Base-by-base conservation (phyloP, 257 asterid genomes). In the Solanum bulbocastanum region DNA sequence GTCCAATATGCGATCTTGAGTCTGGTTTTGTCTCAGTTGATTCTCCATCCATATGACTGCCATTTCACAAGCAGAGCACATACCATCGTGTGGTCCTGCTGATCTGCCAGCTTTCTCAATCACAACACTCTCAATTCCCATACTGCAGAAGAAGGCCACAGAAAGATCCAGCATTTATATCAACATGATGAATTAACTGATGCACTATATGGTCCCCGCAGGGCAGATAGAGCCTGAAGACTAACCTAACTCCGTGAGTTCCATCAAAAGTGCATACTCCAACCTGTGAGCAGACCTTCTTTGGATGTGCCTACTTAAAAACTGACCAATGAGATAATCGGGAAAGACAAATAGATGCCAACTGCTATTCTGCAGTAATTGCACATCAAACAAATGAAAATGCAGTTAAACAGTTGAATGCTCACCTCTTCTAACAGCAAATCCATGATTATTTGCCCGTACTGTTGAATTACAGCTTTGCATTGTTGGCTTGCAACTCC, bases 401-500 rank as follows among this genome's bases (percentile, higher is more conserved):
- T 20, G 44, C 62, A 60, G 39, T 18, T 20, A 56, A 27, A 86
- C 46, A 65, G 69, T 18, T 30, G 33, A 87, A 27, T 62, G 27
- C 33, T 11, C 87, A 97, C 99, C 98, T 97, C 95, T 1, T 93
- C 82, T 86, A 94, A 46, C 83, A 97, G 98, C 86, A 96, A 94
- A 84, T 93, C 98, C 93, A 96, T 86, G 68, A 96, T 94, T 81
- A 91, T 91, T 90, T 93, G 95, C 18, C 99, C 99, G 75, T 97
- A 96, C 85, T 96, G 98, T 62, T 94, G 92, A 35, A 96, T 98
- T n/a, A 97, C 99, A 84, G 97, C 92, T 92, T 97, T 96, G 94
- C 99, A 97, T 87, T 97, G 94, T 90, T 96, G 94, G 95, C 98
- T 96, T 69, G 95, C 99, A 42, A 96, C 95, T 68, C 99, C 99